phyloP scores from a whole-genome alignment of 805 yeast species.

The Priceomyces medius region DNA sequence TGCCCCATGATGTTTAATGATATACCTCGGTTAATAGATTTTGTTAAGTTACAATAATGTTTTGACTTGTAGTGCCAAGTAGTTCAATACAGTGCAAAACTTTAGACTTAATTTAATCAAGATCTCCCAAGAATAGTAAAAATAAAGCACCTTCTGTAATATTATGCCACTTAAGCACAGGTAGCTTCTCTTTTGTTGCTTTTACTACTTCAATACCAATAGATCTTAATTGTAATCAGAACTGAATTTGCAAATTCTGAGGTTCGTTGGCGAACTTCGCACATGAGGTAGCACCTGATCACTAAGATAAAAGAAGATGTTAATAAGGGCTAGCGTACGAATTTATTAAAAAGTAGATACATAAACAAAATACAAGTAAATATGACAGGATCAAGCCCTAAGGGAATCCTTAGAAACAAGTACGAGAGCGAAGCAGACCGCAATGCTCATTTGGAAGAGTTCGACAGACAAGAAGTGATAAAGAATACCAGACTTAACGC shows the following conservation, averaged over 20 bases:
- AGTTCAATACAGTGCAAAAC: background rate
- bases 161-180: background rate
- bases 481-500: constrained; percentile 80
- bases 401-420: constrained; percentile 57
- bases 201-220: background rate
- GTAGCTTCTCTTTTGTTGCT: background rate
- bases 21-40: background rate
- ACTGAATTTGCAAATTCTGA: background rate
- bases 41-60: background rate
- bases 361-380: background rate
- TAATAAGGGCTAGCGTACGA: no score
- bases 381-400: constrained; percentile 16
- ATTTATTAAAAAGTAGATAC: background rate
- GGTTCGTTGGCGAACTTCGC: constrained; percentile 1
- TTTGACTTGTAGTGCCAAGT: background rate
- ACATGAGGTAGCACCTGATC: background rate
- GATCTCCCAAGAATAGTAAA: background rate
- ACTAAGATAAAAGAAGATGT: background rate
- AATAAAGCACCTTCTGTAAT: no score
- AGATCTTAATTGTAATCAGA: background rate
- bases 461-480: constrained; percentile 70
- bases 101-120: background rate
- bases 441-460: constrained; percentile 16
- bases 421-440: constrained; percentile 26
- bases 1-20: constrained; percentile 67